Conservation (phyloP, 2,329 filamentous ascomycete genomes). For the Diaporthe sp. region DNA sequence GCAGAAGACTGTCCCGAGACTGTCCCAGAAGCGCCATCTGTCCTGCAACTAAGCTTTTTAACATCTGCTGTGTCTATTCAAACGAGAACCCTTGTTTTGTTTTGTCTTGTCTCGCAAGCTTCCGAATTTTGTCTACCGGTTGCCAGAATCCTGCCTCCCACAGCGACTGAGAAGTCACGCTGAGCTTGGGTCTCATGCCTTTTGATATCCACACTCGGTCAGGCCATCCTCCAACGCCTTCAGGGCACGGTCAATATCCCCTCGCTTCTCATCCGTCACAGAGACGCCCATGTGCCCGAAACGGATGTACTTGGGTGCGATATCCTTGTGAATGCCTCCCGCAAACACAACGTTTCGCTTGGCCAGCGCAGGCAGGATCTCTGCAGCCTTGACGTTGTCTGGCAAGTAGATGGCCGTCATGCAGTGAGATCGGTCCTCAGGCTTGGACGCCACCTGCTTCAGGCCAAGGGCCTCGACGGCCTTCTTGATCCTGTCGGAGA, state of each 20-base stretch:
- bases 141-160: neutral
- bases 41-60: neutral
- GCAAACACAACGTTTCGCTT: conserved; percentile 94
- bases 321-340: conserved; percentile 95
- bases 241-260: conserved; percentile 87
- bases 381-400: conserved; percentile 81
- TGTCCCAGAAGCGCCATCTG: neutral
- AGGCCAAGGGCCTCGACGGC: conserved; percentile 83
- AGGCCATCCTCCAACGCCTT: conserved; percentile 80
- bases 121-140: conserved; percentile 26
- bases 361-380: conserved; percentile 85
- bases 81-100: conserved; percentile 9
- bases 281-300: conserved; percentile 99
- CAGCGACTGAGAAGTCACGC: conserved; percentile 1
- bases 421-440: conserved; percentile 92
- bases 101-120: neutral
- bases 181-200: conserved; percentile 45
- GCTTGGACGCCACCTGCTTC: conserved; percentile 85
- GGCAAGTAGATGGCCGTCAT: conserved; percentile 99
- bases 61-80: conserved; percentile 8
- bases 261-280: conserved; percentile 80
- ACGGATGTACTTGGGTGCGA: conserved; percentile 91
- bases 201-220: conserved; percentile 75
- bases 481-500: conserved; percentile 88
- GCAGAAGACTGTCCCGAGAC: neutral